Evolutionary conservation across 2,329 filamentous ascomycete genomes (phyloP), one percentile per base, ranked within the genome.

Genomic region (Paecilomyces dactylethromorphus): DNA sequence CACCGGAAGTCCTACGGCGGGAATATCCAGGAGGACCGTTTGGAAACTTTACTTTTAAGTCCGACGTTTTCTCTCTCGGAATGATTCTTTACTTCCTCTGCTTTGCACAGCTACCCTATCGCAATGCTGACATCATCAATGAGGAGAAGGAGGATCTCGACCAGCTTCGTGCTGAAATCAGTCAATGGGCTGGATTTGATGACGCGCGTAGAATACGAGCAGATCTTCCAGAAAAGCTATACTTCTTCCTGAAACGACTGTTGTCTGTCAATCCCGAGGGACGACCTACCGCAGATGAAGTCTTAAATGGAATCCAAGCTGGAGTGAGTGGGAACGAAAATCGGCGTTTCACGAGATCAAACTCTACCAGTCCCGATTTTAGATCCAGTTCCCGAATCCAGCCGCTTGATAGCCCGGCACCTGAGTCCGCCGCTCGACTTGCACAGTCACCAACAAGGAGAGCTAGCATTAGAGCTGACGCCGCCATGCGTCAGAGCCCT

Each of bases 41-140:
- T 66, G 92, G 90, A 7, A 96, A 97, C 70, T 99, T 99, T 68
- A 96, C 92, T 0, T 92, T 91, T 26, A 99, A 97, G 70, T 97
- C 92, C 0, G 94, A 99, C 69, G 89, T 99, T n/a, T 99, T 99
- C 74, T 97, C 92, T 0, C 79, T 99, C 0, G 94, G 94, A 54
- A 97, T 99, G 93, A 97, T 97, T 58, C 82, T 99, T 3, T 96
- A 97, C 73, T 99, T 99, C 70, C 89, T 99, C 82, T 99, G 94
- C 72, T 99, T 99, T 71, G 91, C 89, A 1, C 84, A 88, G 53
- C 81, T 99, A 11, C 94, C 94, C 0, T 99, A 97, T 70, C 81
- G 78, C 24, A 90, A 88, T 65, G 91, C 92, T 56, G 93, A 97
- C 69, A 82, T 88, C 3, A 81, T 95, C 22, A 86, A 96, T 60